Evolutionary conservation across 78 protist genomes (phyloP).

Genomic region (Dictyostelium firmibasis): DNA sequence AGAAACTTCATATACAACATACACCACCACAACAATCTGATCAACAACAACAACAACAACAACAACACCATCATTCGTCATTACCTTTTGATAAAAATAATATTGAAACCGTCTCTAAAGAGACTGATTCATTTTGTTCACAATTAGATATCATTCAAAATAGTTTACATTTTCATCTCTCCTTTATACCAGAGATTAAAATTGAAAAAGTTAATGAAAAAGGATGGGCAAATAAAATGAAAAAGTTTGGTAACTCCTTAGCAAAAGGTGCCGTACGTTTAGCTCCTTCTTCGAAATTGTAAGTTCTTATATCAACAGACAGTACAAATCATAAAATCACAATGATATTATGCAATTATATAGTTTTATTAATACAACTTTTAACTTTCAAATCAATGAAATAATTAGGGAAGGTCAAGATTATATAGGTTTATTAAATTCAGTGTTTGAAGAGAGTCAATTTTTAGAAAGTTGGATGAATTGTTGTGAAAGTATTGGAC

Average conservation of each 20-base stretch:
- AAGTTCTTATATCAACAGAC: background rate
- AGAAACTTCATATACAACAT: background rate
- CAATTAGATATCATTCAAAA: constrained; percentile 75
- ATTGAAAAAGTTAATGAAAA: constrained; percentile 67
- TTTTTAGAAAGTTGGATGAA: constrained; percentile 77
- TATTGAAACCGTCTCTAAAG: constrained; percentile 45
- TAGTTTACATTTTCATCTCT: constrained; percentile 54
- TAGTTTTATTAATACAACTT: too few species aligned
- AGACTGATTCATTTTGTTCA: constrained; percentile 51
- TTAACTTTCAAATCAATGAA: too few species aligned
- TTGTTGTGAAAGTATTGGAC: constrained; percentile 53
- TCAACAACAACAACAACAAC: background rate
- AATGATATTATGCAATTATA: too few species aligned
- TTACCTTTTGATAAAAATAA: constrained; percentile 34
- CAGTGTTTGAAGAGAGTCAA: constrained; percentile 78
- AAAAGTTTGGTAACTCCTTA: constrained; percentile 50
- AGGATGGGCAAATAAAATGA: constrained; percentile 75
- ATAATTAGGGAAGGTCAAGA: constrained; percentile 40
- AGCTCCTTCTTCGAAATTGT: constrained; percentile 74
- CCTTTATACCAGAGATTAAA: constrained; percentile 73
- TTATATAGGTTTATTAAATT: constrained; percentile 66
- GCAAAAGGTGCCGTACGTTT: constrained; percentile 77
- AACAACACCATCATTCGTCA: background rate
- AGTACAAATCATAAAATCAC: too few species aligned
- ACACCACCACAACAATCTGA: background rate